A percentile compares a stretch with the other conserved stretches of the same genome.
Conservation (phyloP, 352 stramenopile genomes). For the Thraustotheca clavata region DNA sequence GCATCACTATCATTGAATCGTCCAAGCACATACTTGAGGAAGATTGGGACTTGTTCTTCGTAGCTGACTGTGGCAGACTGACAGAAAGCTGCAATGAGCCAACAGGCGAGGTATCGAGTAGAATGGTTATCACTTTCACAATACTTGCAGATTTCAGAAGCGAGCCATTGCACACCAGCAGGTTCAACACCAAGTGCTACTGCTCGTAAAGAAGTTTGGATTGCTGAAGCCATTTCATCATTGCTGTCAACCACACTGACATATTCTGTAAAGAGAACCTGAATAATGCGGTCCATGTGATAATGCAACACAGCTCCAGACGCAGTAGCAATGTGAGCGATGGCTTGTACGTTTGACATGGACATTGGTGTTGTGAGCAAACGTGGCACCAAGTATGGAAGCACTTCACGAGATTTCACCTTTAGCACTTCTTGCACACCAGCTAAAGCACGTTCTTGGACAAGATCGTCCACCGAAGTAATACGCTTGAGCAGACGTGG, state of each 20-base stretch:
- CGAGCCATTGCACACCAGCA: slow-evolving; percentile 90
- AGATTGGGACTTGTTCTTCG: slow-evolving; percentile 90
- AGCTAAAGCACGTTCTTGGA: slow-evolving; percentile 86
- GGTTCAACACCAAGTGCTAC: slow-evolving; percentile 82
- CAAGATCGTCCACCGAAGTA: slow-evolving; percentile 39
- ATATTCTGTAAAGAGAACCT: slow-evolving; percentile 69
- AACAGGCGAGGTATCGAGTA: slow-evolving; percentile 87
- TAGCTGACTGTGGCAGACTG: slow-evolving; percentile 83
- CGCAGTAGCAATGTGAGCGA: slow-evolving; percentile 90
- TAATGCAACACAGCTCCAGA: slow-evolving; percentile 92
- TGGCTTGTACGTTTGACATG: slow-evolving; percentile 78
- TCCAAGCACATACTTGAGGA: slow-evolving; percentile 94
- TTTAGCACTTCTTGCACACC: slow-evolving; percentile 97
- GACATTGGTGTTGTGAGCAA: slow-evolving; percentile 91
- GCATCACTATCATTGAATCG: slow-evolving; percentile 93
- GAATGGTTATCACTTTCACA: slow-evolving; percentile 83
- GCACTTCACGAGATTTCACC: slow-evolving; percentile 93
- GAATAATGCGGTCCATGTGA: slow-evolving; percentile 93
- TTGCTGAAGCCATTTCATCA: slow-evolving; percentile 42
- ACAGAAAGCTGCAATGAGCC: slow-evolving; percentile 86
- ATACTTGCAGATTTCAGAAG: slow-evolving; percentile 92
- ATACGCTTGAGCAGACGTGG: slow-evolving; percentile 93
- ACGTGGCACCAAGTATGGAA: slow-evolving; percentile 96
- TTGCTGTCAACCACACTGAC: slow-evolving; percentile 27
- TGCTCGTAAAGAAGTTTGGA: slow-evolving; percentile 62